These are phyloP conservation scores for Pichia manshurica DNA, from an alignment of 805 yeast genomes.

Conservation along the genomic window DNA sequence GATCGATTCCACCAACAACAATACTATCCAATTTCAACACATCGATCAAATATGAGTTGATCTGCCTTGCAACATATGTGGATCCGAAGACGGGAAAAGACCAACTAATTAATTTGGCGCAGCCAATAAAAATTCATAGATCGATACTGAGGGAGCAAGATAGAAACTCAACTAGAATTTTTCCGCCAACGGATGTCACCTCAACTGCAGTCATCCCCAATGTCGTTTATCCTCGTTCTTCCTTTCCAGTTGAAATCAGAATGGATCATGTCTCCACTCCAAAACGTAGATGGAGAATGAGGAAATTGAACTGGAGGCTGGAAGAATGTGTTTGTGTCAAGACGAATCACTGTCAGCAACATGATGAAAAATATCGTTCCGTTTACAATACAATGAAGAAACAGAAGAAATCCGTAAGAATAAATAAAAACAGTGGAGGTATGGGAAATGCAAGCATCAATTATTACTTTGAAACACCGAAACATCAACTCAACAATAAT, in stretches of 20 bases:
- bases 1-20: slow-evolving; percentile 79
- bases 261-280: slow-evolving; percentile 62
- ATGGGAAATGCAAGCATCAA: slow-evolving; percentile 23
- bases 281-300: slow-evolving; percentile 82
- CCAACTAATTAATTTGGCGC: slow-evolving; percentile 36
- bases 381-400: slow-evolving; percentile 38
- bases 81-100: slow-evolving; percentile 28
- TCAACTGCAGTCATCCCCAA: slow-evolving; percentile 86
- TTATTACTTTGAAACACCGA: slow-evolving; percentile 25
- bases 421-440: slow-evolving; percentile 28
- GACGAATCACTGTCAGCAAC: slow-evolving; percentile 53
- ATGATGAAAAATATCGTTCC: slow-evolving; percentile 43
- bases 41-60: slow-evolving; percentile 64
- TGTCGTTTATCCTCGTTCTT: slow-evolving; percentile 81
- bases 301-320: slow-evolving; percentile 81
- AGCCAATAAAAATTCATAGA: slow-evolving; percentile 71
- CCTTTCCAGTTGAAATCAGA: slow-evolving; percentile 76
- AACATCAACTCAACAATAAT: slow-evolving; percentile 12
- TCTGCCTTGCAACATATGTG: slow-evolving; percentile 52
- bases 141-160: slow-evolving; percentile 79
- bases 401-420: slow-evolving; percentile 21
- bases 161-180: slow-evolving; percentile 79
- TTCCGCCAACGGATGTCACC: slow-evolving; percentile 91
- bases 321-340: slow-evolving; percentile 73
- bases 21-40: slow-evolving; percentile 50